Evolutionary conservation across 371 early-diverging fungal genomes (phyloP).

Genomic region (Saksenaea vasiformis): DNA sequence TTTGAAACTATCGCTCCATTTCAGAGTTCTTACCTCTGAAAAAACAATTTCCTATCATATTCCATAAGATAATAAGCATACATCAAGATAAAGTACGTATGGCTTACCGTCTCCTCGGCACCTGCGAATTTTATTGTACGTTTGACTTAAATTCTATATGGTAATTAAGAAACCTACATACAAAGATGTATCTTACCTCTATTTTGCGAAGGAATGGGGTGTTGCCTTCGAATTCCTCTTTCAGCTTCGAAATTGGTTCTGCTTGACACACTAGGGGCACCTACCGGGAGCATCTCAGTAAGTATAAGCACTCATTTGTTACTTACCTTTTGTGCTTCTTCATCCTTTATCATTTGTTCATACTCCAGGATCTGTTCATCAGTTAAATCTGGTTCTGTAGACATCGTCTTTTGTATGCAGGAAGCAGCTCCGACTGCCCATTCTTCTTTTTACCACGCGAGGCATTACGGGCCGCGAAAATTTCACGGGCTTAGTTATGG

Average conservation of each 20-base stretch:
- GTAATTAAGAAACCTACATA: neutral
- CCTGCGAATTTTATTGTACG: slow-evolving; percentile 56
- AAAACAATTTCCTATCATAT: slow-evolving; percentile 66
- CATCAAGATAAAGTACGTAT: neutral
- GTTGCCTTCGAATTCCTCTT: slow-evolving; percentile 60
- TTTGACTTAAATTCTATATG: slow-evolving; percentile 52
- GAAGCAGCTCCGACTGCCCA: slow-evolving; percentile 6
- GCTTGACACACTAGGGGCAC: slow-evolving; percentile 60
- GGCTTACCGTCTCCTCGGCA: slow-evolving; percentile 72
- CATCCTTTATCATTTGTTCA: slow-evolving; percentile 66
- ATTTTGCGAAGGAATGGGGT: slow-evolving; percentile 59
- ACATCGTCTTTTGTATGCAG: slow-evolving; percentile 5
- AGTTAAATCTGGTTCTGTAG: slow-evolving; percentile 41
- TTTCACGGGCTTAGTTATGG: too few relatives aligned
- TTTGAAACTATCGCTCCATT: neutral
- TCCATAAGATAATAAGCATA: neutral
- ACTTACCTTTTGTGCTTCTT: slow-evolving; percentile 55
- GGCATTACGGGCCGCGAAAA: too few relatives aligned
- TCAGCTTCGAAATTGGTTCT: slow-evolving; percentile 49
- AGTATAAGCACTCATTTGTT: neutral
- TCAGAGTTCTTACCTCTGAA: slow-evolving; percentile 62
- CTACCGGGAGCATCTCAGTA: slow-evolving; percentile 12
- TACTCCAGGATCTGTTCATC: slow-evolving; percentile 67
- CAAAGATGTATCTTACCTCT: slow-evolving; percentile 33
- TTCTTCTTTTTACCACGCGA: neutral